Evolutionary conservation across 345 rosid species (phyloP), one percentile per base, ranked within the genome.

Genomic region (Pugionium dolabratum): DNA sequence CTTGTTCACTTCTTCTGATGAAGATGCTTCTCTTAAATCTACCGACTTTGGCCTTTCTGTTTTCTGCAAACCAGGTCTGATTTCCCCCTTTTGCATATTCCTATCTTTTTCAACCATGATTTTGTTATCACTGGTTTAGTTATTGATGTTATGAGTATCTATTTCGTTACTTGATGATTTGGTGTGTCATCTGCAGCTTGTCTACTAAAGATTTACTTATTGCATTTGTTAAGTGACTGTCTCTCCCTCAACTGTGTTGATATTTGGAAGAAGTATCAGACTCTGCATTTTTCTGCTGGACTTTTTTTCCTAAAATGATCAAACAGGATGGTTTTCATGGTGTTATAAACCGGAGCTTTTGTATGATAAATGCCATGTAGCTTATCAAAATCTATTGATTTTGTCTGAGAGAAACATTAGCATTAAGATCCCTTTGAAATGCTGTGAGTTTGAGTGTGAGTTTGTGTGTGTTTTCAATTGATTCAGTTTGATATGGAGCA

Each of bases 21-120:
- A 88, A 70, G 90, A 86, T 76, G 79, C 96, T 75, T 67, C 88
- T 74, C 86, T 88, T 11, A 88, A 88, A 33, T 90, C 96, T 43
- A 84, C 90, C 10, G 96, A 86, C 66, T 86, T 88, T 80, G 96
- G 96, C 40, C 80, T 88, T 65, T 88, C 96, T 71, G 86, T 79
- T 40, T 88, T 88, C 75, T 78, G 75, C 73, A 81, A 80, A 77
- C 89, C 91, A 72, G 96, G 96, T 88, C 52, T 7, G 18, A 30
- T 32, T 11, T 31, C 7, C 2, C 7, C 3, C 42, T 25, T 34
- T 35, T 8, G 4, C 35, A 8, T 42, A 41, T 1, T 9, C 9
- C 9, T 58, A 30, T 30, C 2, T 7, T 45, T 52, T 7, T 18
- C 10, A 5, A 28, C 5, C 29, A 18, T 57, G 50, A 18, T 50